These are phyloP conservation scores for Rubus parviflorus DNA, from an alignment of 306 rosid species.

Conservation along the genomic window DNA sequence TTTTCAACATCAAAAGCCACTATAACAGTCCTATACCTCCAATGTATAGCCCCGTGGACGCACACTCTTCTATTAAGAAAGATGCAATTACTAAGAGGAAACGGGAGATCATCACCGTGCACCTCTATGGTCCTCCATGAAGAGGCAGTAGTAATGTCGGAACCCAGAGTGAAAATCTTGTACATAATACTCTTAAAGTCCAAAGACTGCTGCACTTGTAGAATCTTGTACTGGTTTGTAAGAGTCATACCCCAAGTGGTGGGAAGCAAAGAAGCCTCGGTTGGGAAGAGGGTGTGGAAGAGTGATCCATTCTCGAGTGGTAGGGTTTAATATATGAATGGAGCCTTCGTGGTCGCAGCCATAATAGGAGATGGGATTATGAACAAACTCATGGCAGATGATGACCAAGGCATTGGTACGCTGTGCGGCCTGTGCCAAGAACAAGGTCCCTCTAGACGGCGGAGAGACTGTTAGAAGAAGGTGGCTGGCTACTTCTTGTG, in stretches of 20 bases:
- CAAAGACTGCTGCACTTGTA: not conserved
- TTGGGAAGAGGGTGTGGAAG: too few species aligned
- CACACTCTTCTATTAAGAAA: not conserved
- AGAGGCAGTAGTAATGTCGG: not conserved
- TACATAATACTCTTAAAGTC: not conserved
- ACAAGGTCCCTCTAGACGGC: not conserved
- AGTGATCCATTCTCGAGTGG: not conserved
- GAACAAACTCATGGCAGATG: too few species aligned
- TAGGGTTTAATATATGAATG: constrained; percentile 2
- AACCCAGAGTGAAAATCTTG: not conserved
- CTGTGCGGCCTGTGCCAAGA: not conserved
- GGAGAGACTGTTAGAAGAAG: too few species aligned
- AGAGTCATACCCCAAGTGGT: too few species aligned
- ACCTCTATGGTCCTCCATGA: not conserved
- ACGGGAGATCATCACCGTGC: not conserved
- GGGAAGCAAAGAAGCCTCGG: not conserved
- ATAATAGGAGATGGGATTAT: too few species aligned
- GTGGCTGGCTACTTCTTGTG: too few species aligned
- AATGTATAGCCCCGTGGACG: not conserved
- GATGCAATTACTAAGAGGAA: not conserved
- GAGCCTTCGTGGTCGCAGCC: not conserved
- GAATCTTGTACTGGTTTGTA: constrained; percentile 3
- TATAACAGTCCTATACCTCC: not conserved
- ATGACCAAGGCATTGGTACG: constrained; percentile 2
- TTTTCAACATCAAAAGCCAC: constrained; percentile 7